Percentiles rank a stretch among this genome's conserved stretches.
Conservation (phyloP, 805 yeast species). For the Pichia deserticola region DNA sequence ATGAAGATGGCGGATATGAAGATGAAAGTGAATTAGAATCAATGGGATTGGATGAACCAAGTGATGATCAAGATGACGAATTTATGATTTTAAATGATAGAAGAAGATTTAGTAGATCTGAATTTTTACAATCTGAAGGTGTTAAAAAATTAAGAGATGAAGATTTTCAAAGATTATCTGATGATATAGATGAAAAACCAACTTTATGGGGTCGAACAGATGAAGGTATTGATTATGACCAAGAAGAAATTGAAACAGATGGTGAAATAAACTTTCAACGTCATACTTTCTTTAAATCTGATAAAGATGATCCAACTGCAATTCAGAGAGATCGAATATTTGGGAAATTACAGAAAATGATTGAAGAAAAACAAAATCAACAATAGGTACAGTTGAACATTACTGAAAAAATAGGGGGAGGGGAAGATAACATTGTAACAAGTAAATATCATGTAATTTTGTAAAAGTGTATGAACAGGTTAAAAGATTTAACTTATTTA, state of each 20-base stretch:
- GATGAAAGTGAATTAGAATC: constrained; percentile 25
- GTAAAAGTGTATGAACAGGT: too few species aligned
- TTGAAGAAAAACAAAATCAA: constrained; percentile 28
- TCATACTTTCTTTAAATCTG: constrained; percentile 49
- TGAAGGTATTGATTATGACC: constrained; percentile 5
- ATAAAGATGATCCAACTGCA: constrained; percentile 54
- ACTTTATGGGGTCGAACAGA: constrained; percentile 4
- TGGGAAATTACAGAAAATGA: constrained; percentile 48
- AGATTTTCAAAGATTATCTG: constrained; percentile 30
- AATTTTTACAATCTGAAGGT: constrained; percentile 25
- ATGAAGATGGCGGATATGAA: constrained; percentile 61
- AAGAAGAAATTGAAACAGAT: constrained; percentile 12
- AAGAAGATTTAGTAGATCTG: constrained; percentile 23
- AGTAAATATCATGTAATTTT: too few species aligned
- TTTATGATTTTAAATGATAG: constrained; percentile 29
- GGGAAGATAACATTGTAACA: too few species aligned
- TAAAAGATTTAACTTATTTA: too few species aligned
- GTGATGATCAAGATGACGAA: constrained; percentile 33
- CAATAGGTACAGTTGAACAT: too few species aligned
- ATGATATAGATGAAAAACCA: constrained; percentile 12
- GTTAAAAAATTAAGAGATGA: constrained; percentile 15
- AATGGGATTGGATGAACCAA: constrained; percentile 23
- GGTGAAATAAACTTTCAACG: constrained; percentile 23
- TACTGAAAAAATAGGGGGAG: too few species aligned
- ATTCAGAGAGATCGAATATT: constrained; percentile 57